Evolutionary conservation across 495 filamentous ascomycete species (phyloP).

Genomic region (Evansstolkia leycettana): DNA sequence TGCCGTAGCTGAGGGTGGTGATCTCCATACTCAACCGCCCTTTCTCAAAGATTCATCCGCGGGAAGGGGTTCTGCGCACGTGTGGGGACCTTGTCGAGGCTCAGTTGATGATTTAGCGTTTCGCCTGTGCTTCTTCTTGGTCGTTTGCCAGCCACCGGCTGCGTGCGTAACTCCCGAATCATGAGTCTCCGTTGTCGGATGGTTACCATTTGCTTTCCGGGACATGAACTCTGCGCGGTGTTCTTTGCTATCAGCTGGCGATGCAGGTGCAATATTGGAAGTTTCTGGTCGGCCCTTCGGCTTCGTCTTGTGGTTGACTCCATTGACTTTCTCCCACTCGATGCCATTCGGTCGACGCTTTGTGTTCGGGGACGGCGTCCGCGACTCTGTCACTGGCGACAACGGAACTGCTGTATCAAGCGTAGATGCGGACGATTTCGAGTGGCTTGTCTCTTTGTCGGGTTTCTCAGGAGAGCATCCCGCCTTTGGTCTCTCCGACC

Average conservation of each 20-base stretch:
- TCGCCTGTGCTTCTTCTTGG: constrained; percentile 35
- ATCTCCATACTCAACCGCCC: constrained; percentile 32
- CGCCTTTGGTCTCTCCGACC: constrained; percentile 18
- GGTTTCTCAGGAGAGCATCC: constrained; percentile 7
- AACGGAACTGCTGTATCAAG: constrained; percentile 6
- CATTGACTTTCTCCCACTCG: constrained; percentile 28
- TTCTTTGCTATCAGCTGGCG: constrained; percentile 17
- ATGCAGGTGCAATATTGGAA: constrained; percentile 10
- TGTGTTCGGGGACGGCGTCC: constrained; percentile 17
- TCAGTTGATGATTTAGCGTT: constrained; percentile 24
- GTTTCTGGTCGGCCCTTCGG: constrained; percentile 22
- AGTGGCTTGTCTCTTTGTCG: constrained; percentile 17
- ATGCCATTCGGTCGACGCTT: constrained; percentile 22
- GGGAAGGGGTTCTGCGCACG: constrained; percentile 29
- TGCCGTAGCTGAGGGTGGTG: background rate
- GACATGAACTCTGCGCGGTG: constrained; percentile 15
- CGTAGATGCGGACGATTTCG: constrained; percentile 17
- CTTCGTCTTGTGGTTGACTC: constrained; percentile 20
- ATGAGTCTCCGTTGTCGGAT: constrained; percentile 7
- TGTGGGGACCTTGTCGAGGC: constrained; percentile 12
- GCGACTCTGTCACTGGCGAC: constrained; percentile 10
- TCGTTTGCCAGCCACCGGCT: constrained; percentile 35
- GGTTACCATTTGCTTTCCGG: constrained; percentile 23
- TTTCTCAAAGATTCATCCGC: constrained; percentile 37
- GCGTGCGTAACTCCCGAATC: constrained; percentile 17